Percentiles rank a stretch among this genome's conserved stretches.
These are phyloP conservation scores for Chrysosporium keratinophilum DNA, from an alignment of 2,329 filamentous ascomycete species.

Conservation along the genomic window DNA sequence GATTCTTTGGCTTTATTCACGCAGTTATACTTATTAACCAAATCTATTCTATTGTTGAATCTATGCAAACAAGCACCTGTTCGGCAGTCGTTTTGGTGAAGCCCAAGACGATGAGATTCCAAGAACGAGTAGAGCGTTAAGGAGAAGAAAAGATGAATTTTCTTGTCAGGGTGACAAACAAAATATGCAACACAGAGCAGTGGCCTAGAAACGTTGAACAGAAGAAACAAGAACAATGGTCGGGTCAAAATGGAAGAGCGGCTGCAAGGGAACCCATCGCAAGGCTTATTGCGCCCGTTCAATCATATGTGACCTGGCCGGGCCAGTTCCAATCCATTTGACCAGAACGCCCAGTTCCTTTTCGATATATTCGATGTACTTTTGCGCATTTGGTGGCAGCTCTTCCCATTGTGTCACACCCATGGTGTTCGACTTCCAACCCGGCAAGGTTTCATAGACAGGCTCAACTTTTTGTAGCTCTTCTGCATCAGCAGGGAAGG, in stretches of 20 bases:
- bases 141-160: too few relatives aligned
- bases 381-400: conserved; percentile 47
- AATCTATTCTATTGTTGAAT: too few relatives aligned
- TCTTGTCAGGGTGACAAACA: too few relatives aligned
- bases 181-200: too few relatives aligned
- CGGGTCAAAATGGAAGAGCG: background rate
- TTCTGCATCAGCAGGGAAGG: conserved; percentile 49
- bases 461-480: conserved; percentile 46
- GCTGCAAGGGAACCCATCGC: background rate
- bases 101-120: too few relatives aligned
- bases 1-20: too few relatives aligned
- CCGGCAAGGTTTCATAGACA: conserved; percentile 49
- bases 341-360: conserved; percentile 45
- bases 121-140: too few relatives aligned
- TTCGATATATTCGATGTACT: conserved; percentile 55
- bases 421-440: conserved; percentile 53
- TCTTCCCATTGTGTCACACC: conserved; percentile 48
- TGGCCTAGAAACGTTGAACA: too few relatives aligned
- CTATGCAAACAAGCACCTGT: too few relatives aligned
- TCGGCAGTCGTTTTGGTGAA: too few relatives aligned
- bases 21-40: too few relatives aligned
- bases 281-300: conserved; percentile 25
- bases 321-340: conserved; percentile 55
- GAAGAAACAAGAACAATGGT: background rate
- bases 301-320: conserved; percentile 53